A percentile compares a stretch with the other conserved stretches of the same genome.
Evolutionary conservation across 2,329 filamentous ascomycete genomes (phyloP).

Genomic region (Cryphonectria radicalis): DNA sequence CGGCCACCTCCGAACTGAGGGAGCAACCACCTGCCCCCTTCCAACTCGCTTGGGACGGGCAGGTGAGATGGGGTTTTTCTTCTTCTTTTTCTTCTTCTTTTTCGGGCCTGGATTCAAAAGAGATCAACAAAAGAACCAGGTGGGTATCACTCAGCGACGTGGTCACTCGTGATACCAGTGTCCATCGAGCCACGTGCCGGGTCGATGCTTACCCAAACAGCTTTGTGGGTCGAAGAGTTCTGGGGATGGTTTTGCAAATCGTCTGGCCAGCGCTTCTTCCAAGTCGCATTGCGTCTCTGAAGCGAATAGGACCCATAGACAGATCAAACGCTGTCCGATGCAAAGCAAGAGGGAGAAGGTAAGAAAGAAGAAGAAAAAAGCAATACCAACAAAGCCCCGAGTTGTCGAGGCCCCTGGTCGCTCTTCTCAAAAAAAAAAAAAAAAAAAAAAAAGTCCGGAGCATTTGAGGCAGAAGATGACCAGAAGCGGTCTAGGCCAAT

Average conservation of each 20-base stretch:
- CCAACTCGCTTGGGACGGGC: background rate
- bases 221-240: background rate
- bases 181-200: slow-evolving; percentile 1
- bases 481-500: slow-evolving; percentile 11
- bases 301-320: background rate
- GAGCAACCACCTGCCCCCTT: slow-evolving; percentile 3
- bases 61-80: background rate
- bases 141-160: background rate
- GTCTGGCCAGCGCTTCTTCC: background rate
- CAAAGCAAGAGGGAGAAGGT: background rate
- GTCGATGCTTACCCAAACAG: background rate
- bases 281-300: background rate
- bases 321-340: background rate
- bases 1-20: background rate
- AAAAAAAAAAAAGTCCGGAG: slow-evolving; percentile 8
- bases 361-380: no score
- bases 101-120: no score
- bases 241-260: background rate
- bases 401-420: background rate
- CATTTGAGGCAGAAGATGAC: slow-evolving; percentile 14
- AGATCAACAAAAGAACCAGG: background rate
- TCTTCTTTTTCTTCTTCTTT: no score
- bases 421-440: background rate
- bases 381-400: background rate
- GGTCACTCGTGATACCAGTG: background rate